Percentiles rank a stretch among this genome's conserved stretches.
Evolutionary conservation across 176 grass and related monocot genomes (phyloP).

Genomic region (Elymus sibiricus): DNA sequence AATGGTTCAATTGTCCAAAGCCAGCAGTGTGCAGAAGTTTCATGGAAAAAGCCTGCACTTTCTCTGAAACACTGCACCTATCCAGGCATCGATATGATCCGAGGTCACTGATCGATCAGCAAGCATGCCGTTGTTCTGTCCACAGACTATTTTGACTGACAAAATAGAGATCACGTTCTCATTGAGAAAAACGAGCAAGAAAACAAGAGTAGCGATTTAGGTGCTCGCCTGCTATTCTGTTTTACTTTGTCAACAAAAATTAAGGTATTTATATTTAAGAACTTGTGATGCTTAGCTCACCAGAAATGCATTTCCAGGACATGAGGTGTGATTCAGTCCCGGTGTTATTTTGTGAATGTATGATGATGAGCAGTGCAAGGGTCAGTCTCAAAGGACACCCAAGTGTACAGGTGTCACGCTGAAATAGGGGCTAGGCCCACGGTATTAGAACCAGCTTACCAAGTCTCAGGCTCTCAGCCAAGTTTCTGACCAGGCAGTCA

Average conservation of each 20-base stretch:
- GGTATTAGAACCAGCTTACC: not conserved
- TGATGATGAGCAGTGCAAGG: conserved; percentile 3
- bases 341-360: not conserved
- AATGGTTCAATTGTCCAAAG: not conserved
- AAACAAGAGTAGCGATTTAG: not conserved
- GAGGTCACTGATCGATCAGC: not conserved
- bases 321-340: not conserved
- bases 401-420: not conserved
- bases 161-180: too few species aligned
- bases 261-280: not conserved
- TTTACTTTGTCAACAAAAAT: not conserved
- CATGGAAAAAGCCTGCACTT: not conserved
- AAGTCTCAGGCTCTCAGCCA: not conserved
- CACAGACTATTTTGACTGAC: not conserved
- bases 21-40: not conserved
- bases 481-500: not conserved
- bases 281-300: not conserved
- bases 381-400: not conserved
- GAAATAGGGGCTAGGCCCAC: not conserved
- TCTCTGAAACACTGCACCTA: not conserved
- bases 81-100: not conserved
- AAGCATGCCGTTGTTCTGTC: not conserved
- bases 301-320: not conserved
- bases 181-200: not conserved
- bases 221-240: not conserved